Conservation (phyloP, 139 green algal genomes). For the Coelastrella sp. region DNA sequence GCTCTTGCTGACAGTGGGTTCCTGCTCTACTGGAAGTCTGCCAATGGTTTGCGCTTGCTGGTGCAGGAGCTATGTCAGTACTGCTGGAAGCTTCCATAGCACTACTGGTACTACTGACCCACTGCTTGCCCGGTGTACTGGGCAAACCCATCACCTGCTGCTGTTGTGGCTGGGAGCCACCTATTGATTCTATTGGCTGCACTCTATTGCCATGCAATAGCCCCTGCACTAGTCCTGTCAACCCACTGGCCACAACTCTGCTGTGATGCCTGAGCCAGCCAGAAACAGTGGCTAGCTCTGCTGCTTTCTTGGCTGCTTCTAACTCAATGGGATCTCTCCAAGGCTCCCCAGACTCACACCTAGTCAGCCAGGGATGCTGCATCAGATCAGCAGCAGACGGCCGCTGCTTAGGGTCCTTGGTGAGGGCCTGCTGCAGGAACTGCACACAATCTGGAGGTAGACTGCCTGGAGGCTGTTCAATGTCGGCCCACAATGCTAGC, state of each 20-base stretch:
- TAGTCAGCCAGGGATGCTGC: constrained; percentile 73
- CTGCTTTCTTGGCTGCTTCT: constrained; percentile 19
- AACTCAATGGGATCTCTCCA: constrained; percentile 22
- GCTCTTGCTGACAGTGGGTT: neutral
- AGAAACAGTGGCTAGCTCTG: neutral
- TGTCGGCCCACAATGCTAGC: constrained; percentile 66
- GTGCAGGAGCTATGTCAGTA: neutral
- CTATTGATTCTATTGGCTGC: neutral
- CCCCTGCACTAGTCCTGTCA: neutral
- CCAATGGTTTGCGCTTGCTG: too few species aligned
- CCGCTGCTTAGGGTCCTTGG: constrained; percentile 64
- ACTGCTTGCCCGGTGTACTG: too few species aligned
- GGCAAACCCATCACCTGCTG: neutral
- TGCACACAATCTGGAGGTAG: constrained; percentile 54
- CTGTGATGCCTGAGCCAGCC: constrained; percentile 1
- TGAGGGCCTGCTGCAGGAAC: constrained; percentile 75
- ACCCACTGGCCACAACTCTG: neutral
- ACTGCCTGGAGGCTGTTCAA: constrained; percentile 55
- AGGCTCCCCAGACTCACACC: constrained; percentile 52
- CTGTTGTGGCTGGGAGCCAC: neutral
- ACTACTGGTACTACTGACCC: too few species aligned
- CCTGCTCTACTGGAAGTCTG: too few species aligned
- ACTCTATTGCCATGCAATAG: neutral
- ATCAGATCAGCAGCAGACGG: constrained; percentile 75
- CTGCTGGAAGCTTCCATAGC: neutral